Conservation (phyloP, 139 green algal species). For the Tetraselmis striata region DNA sequence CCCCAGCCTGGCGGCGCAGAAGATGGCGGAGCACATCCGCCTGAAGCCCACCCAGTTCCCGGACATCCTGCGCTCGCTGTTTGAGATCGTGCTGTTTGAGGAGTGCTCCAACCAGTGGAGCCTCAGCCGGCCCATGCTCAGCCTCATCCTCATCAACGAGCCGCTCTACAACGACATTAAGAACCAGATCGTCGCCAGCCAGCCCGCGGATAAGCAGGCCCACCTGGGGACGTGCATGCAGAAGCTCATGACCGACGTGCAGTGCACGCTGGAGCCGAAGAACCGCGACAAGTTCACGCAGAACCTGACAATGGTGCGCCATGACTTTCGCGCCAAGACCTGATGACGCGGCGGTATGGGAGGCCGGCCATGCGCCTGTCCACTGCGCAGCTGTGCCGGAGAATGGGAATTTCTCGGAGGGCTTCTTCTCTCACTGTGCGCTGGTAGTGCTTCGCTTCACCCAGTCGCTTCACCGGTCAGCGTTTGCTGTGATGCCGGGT, state of each 20-base stretch:
- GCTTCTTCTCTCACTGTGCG: too few relatives aligned
- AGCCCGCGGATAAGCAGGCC: slow-evolving; percentile 48
- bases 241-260: slow-evolving; percentile 88
- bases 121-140: slow-evolving; percentile 89
- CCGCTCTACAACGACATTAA: slow-evolving; percentile 64
- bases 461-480: too few relatives aligned
- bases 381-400: too few relatives aligned
- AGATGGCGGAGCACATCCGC: slow-evolving; percentile 52
- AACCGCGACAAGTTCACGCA: slow-evolving; percentile 98
- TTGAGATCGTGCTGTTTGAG: slow-evolving; percentile 97
- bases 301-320: slow-evolving; percentile 87
- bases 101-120: slow-evolving; percentile 97
- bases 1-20: slow-evolving; percentile 16
- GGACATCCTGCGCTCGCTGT: slow-evolving; percentile 67
- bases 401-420: too few relatives aligned
- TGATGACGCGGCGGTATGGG: too few relatives aligned
- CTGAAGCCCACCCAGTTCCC: slow-evolving; percentile 56
- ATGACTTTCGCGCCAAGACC: slow-evolving; percentile 75
- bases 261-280: slow-evolving; percentile 82
- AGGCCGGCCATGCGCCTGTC: too few relatives aligned
- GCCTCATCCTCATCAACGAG: slow-evolving; percentile 92
- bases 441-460: too few relatives aligned
- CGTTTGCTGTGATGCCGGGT: too few relatives aligned
- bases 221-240: slow-evolving; percentile 74
- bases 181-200: slow-evolving; percentile 54